These are phyloP conservation scores for Bruguiera gymnorhiza DNA, from an alignment of 345 rosid genomes.

Conservation along the genomic window DNA sequence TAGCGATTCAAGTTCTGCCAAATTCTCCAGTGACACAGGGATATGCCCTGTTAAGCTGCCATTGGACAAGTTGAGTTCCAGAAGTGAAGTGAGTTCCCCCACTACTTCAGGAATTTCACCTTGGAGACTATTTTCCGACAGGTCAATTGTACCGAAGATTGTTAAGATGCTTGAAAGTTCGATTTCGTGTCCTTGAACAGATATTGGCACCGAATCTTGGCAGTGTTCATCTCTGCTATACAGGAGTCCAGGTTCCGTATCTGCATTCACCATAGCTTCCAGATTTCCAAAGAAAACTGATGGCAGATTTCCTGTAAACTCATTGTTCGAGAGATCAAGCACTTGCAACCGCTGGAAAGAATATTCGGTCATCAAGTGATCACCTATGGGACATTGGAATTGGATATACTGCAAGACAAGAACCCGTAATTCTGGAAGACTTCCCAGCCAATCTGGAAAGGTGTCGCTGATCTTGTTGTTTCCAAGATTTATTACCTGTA, in stretches of 20 bases:
- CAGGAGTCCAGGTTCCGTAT: not conserved
- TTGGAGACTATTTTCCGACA: slow-evolving; percentile 10
- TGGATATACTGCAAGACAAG: slow-evolving; percentile 17
- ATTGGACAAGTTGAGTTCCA: slow-evolving; percentile 3
- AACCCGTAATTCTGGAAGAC: slow-evolving; percentile 2
- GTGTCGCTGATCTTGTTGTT: no score
- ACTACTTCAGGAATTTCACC: slow-evolving; percentile 11
- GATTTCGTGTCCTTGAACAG: not conserved
- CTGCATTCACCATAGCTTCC: not conserved
- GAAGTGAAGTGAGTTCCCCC: not conserved
- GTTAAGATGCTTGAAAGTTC: not conserved
- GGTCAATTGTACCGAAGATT: slow-evolving; percentile 2
- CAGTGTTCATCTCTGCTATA: not conserved
- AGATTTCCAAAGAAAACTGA: not conserved
- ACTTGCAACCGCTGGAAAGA: slow-evolving; percentile 7
- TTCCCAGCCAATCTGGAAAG: not conserved
- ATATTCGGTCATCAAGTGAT: not conserved
- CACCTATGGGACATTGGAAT: slow-evolving; percentile 6
- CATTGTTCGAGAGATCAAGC: slow-evolving; percentile 13
- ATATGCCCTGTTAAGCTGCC: slow-evolving; percentile 4
- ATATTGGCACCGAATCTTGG: not conserved
- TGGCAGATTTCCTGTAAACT: slow-evolving; percentile 7
- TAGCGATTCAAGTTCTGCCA: not conserved
- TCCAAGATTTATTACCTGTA: no score
- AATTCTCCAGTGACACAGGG: not conserved